These are phyloP conservation scores for Isatis tinctoria DNA, from an alignment of 345 rosid genomes.

Conservation along the genomic window DNA sequence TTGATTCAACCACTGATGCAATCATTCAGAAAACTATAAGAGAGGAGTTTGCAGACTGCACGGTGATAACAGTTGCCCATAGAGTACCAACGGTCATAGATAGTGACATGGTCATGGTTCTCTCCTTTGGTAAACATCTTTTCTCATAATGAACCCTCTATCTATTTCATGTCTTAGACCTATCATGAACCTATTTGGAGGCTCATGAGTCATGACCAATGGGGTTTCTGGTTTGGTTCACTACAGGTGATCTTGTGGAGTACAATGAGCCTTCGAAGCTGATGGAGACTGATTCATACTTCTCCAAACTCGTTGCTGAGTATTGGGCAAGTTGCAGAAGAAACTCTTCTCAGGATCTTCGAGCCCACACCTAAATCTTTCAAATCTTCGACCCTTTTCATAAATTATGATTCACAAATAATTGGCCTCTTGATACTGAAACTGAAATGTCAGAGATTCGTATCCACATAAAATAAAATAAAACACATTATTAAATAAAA, in stretches of 20 bases:
- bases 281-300: conserved; percentile 60
- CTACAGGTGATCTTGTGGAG: conserved; percentile 55
- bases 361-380: background rate
- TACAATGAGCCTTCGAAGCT: conserved; percentile 65
- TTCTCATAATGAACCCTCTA: too few species aligned
- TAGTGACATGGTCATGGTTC: conserved; percentile 86
- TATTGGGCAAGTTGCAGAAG: conserved; percentile 69
- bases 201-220: background rate
- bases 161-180: too few species aligned
- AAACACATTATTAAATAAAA: background rate
- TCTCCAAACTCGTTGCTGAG: conserved; percentile 73
- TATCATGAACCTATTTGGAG: background rate
- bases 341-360: conserved; percentile 30
- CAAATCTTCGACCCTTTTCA: background rate
- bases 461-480: background rate
- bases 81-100: conserved; percentile 71
- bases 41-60: conserved; percentile 60
- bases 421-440: too few species aligned
- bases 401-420: background rate
- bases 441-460: too few species aligned
- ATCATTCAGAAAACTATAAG: conserved; percentile 62
- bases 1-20: conserved; percentile 70
- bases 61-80: conserved; percentile 72
- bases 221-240: background rate
- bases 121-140: conserved; percentile 67